Evolutionary conservation across 1,139 yeast species (phyloP).

Genomic region (Torulaspora globosa): DNA sequence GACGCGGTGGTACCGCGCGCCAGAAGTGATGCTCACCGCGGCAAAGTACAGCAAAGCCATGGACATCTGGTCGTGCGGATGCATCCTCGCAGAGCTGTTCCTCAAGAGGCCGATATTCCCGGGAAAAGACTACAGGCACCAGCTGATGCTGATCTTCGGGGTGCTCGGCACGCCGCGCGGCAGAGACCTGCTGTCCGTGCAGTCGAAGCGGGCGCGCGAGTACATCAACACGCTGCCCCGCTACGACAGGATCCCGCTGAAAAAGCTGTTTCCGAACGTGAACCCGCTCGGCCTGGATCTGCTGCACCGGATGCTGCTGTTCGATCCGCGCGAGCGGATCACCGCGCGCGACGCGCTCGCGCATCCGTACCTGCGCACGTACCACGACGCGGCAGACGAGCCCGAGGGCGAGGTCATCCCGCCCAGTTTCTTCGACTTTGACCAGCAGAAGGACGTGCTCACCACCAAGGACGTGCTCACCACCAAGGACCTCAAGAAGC

Average conservation of each 20-base stretch:
- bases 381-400: slow-evolving; percentile 83
- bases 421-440: slow-evolving; percentile 77
- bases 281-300: slow-evolving; percentile 77
- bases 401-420: slow-evolving; percentile 73
- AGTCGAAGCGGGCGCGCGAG: slow-evolving; percentile 79
- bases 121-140: slow-evolving; percentile 91
- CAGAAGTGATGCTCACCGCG: slow-evolving; percentile 92
- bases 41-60: slow-evolving; percentile 92
- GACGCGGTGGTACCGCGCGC: slow-evolving; percentile 96
- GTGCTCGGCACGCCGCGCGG: slow-evolving; percentile 84
- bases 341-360: slow-evolving; percentile 74
- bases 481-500: slow-evolving; percentile 62
- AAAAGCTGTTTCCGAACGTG: slow-evolving; percentile 47
- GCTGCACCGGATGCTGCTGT: slow-evolving; percentile 66
- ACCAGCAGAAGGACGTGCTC: slow-evolving; percentile 66
- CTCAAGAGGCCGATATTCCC: slow-evolving; percentile 86
- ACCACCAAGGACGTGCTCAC: slow-evolving; percentile 64
- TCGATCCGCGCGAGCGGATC: slow-evolving; percentile 75
- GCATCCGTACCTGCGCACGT: slow-evolving; percentile 76
- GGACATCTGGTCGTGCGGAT: slow-evolving; percentile 96
- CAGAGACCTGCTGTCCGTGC: slow-evolving; percentile 76
- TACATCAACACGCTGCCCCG: slow-evolving; percentile 70
- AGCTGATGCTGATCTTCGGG: slow-evolving; percentile 79
- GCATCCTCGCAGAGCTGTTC: slow-evolving; percentile 90
- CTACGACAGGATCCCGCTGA: slow-evolving; percentile 53